These are phyloP conservation scores for Orbilia ellipsospora DNA, from an alignment of 2,329 filamentous ascomycete species.

Conservation along the genomic window DNA sequence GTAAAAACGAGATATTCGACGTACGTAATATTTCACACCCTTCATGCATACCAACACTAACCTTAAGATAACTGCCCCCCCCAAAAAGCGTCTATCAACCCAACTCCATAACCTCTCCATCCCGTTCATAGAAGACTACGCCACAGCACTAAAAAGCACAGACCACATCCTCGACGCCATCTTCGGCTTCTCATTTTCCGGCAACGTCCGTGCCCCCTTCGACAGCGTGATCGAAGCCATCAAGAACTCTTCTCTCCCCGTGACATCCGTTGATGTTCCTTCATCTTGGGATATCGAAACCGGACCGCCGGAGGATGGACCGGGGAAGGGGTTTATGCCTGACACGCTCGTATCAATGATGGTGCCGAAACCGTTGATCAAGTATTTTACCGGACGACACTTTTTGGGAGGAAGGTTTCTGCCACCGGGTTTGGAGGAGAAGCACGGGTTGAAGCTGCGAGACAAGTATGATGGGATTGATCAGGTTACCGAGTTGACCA, in stretches of 20 bases:
- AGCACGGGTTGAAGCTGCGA: constrained; percentile 82
- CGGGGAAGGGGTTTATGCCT: constrained; percentile 84
- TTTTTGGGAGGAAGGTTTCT: constrained; percentile 93
- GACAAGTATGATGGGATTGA: constrained; percentile 40
- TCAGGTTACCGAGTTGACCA: constrained; percentile 41
- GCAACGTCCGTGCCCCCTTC: constrained; percentile 92
- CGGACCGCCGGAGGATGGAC: constrained; percentile 80
- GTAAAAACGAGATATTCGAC: constrained; percentile 89
- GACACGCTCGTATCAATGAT: constrained; percentile 85
- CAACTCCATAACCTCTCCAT: constrained; percentile 86
- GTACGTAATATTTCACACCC: constrained; percentile 63
- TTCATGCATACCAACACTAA: not conserved
- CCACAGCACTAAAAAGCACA: constrained; percentile 71
- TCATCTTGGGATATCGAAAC: constrained; percentile 93
- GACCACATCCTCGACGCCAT: constrained; percentile 92
- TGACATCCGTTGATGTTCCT: constrained; percentile 90
- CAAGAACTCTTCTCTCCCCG: constrained; percentile 76
- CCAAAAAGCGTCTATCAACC: constrained; percentile 77
- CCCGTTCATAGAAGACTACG: constrained; percentile 85
- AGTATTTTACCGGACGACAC: constrained; percentile 85
- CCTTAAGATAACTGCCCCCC: not conserved
- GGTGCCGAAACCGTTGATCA: constrained; percentile 89
- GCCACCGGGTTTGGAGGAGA: constrained; percentile 78
- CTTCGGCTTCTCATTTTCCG: constrained; percentile 94
- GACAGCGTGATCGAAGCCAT: constrained; percentile 81